Base-by-base conservation (phyloP, 441 rosid species). In the Populus tomentosa region DNA sequence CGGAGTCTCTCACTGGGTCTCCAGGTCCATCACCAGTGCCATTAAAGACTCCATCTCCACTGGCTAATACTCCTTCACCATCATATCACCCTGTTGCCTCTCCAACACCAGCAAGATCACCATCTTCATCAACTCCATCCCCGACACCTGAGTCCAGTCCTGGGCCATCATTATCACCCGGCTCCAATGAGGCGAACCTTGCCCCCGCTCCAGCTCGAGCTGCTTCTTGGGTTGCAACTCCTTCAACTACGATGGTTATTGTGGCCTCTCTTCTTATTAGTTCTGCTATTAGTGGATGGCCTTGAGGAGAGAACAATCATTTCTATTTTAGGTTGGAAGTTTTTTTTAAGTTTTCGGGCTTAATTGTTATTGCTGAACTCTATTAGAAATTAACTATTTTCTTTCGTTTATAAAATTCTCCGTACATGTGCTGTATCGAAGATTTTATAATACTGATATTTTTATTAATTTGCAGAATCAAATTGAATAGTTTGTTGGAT, bases 181-280 rank as follows among this genome's bases (percentile, higher is more conserved):
- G 32, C 2, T 8, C 71, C 18, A 74, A 70, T 70, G 70, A 24
- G 5, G 18, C 74, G 0, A 8, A n/a, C 30, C 13, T 69, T 13
- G 62, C 70, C 2, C 79, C 75, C 8, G 24, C 77, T 9, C 26
- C 75, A 6, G 2, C 74, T 35, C 64, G 73, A 1, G 70, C 86
- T 1, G 81, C 80, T 38, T 70, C 78, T 23, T 26, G 70, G 69
- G 73, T 69, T 35, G 80, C 74, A 7, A 50, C 73, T 36, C 23
- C 69, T 53, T 36, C 82, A 8, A 76, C 66, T 40, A 18, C 21
- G 71, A 10, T 70, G 72, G 73, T 35, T 46, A 33, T 72, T 53
- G 70, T 71, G 23, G 76, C 82, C 42, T 79, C 78, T 42, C 18
- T 81, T 10, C 50, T 71, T 20, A 7, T 85, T 69, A 72, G 80